These are phyloP conservation scores for Fraxinus ornus DNA, from an alignment of 305 asterid genomes.

Conservation along the genomic window DNA sequence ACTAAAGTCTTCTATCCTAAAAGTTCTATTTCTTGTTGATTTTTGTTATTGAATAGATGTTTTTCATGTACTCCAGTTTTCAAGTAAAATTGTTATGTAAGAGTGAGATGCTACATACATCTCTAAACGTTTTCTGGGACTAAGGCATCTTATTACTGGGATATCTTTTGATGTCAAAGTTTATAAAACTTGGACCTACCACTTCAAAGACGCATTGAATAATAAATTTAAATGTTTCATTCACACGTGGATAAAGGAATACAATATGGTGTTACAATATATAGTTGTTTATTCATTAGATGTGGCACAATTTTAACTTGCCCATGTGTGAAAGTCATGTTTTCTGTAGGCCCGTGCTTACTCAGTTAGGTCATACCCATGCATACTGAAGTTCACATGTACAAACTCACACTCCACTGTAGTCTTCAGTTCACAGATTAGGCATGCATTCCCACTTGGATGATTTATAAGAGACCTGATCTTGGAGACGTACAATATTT, in stretches of 20 bases:
- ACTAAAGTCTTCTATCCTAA: conserved; percentile 4
- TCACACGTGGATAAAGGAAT: neutral
- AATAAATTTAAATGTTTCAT: neutral
- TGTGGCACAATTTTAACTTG: neutral
- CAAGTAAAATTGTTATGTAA: neutral
- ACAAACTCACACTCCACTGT: neutral
- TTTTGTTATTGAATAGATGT: conserved; percentile 5
- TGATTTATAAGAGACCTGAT: neutral
- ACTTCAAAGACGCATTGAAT: neutral
- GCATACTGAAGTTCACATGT: neutral
- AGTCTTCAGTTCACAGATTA: neutral
- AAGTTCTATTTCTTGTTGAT: conserved; percentile 2
- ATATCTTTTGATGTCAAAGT: neutral
- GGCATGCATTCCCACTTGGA: neutral
- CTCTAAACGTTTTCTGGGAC: conserved; percentile 4
- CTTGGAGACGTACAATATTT: neutral
- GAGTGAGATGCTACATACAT: neutral
- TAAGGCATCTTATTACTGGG: conserved; percentile 10
- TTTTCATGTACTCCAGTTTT: neutral
- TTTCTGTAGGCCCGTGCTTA: neutral
- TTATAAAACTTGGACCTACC: neutral
- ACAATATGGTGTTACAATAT: neutral
- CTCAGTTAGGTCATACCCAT: neutral
- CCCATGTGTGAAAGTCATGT: neutral
- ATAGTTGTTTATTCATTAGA: neutral